Base-by-base conservation (phyloP, 805 yeast species). In the Teunomyces cretensis region DNA sequence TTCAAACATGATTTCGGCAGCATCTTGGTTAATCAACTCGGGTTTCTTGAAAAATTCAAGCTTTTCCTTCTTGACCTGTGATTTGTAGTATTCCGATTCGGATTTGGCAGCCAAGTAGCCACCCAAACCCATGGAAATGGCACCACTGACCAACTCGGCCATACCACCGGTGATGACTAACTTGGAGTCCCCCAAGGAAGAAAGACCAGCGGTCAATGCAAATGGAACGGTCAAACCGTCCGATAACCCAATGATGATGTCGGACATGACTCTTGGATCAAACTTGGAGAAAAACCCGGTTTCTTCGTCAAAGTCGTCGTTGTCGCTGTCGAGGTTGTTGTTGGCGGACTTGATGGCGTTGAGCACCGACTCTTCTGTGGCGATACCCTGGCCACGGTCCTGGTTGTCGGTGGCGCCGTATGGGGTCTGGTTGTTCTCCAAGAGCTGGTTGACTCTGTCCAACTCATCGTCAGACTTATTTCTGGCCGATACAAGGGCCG, bases 181-280 rank as follows among this genome's bases (percentile, higher is more conserved):
- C 63, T 80, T 86, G 13, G 96, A 74, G 64, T 88, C 87, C 43
- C 99, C 99, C 43, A 92, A 76, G 1, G 95, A 84, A 1, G 96
- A 86, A 45, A 92, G 76, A 40, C 98, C 99, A 0, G 99, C 98
- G 1, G 98, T 94, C 55, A 94, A 77, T 1, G 99, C 99, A 75
- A 92, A 92, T n/a, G 99, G 99, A 33, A 92, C 99, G 0, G 98
- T 92, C 53, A 92, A 77, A 4, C 99, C 99, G 64, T 92, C 99
- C 30, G 94, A 84, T 41, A 92, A 78, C 4, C 99, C 99, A 60
- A 92, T 92, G 54, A 92, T 89, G 45, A 88, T 76, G 64, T 92
- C 98, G 38, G 94, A 84, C 85, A 92, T 88, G 19, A 91, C 91
- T 63, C 99, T 81, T 8, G 99, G 99, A 61, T 86, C 94, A 42